These are phyloP conservation scores for Sporobolomyces phaffii DNA, from an alignment of 768 basidiomycete species.

Conservation along the genomic window DNA sequence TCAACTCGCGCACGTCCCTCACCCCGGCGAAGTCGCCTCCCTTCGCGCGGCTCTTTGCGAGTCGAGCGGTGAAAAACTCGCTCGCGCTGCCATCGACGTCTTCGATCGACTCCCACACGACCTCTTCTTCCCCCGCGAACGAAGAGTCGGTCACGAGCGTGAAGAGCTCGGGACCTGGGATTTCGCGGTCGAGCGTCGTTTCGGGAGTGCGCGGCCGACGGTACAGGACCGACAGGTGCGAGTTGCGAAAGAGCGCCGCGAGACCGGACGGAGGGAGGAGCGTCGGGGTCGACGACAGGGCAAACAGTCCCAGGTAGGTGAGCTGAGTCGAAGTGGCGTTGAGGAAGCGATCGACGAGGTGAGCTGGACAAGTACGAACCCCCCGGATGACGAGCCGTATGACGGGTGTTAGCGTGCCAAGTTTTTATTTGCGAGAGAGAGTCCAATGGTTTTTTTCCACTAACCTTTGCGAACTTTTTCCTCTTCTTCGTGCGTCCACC, in stretches of 20 bases:
- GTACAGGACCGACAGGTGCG: constrained; percentile 81
- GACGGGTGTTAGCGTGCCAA: no score
- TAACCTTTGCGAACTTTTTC: constrained; percentile 66
- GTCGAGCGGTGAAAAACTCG: constrained; percentile 69
- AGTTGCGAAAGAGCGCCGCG: constrained; percentile 84
- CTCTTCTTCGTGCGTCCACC: constrained; percentile 56
- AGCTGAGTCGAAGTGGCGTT: constrained; percentile 69
- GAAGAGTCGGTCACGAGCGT: constrained; percentile 78
- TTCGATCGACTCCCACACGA: constrained; percentile 86
- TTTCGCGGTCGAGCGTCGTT: neutral
- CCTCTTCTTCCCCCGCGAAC: constrained; percentile 66
- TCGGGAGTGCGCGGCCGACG: constrained; percentile 42
- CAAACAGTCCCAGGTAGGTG: constrained; percentile 80
- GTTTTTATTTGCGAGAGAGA: no score
- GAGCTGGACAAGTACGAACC: constrained; percentile 52
- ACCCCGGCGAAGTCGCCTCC: constrained; percentile 55
- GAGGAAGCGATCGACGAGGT: constrained; percentile 58
- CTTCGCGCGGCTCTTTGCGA: constrained; percentile 60
- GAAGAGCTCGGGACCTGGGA: constrained; percentile 57
- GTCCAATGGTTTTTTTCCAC: no score
- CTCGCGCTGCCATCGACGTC: constrained; percentile 76
- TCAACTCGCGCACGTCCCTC: constrained; percentile 37
- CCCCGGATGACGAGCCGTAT: no score
- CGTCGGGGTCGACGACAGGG: constrained; percentile 54
- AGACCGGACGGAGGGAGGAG: constrained; percentile 54